These are phyloP conservation scores for Phytophthora chlamydospora DNA, from an alignment of 352 stramenopile species.

Conservation along the genomic window DNA sequence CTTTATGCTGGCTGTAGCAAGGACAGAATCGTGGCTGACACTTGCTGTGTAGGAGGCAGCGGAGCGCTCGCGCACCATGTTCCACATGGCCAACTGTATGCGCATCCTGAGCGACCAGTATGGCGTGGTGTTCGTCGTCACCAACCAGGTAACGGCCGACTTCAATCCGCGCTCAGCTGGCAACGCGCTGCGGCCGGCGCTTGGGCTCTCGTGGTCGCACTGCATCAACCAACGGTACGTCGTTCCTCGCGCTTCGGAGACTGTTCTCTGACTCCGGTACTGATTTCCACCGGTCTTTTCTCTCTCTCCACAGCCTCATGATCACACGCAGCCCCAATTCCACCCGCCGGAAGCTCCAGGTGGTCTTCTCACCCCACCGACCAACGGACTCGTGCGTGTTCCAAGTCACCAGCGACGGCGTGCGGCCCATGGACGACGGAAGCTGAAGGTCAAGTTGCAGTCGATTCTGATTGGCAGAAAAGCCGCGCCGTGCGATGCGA, in stretches of 20 bases:
- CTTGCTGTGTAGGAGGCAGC: constrained; percentile 56
- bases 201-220: constrained; percentile 83
- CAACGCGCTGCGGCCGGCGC: constrained; percentile 55
- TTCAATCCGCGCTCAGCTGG: constrained; percentile 39
- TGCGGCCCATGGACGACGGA: constrained; percentile 37
- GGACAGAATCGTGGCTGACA: too few species aligned
- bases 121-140: constrained; percentile 72
- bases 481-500: background rate
- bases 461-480: constrained; percentile 30
- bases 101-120: constrained; percentile 83
- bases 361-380: constrained; percentile 68
- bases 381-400: constrained; percentile 46
- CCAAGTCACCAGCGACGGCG: constrained; percentile 60
- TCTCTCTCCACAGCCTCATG: constrained; percentile 47
- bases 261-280: constrained; percentile 1
- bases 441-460: constrained; percentile 21
- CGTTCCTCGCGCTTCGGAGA: background rate
- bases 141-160: constrained; percentile 84
- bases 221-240: constrained; percentile 84
- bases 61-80: constrained; percentile 77
- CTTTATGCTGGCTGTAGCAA: background rate
- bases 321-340: constrained; percentile 45
- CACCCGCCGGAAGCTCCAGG: constrained; percentile 41
- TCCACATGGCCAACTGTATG: constrained; percentile 86
- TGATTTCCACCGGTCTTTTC: background rate